phyloP scores from a whole-genome alignment of 1,139 yeast genomes.

The Hansenula sp. region DNA sequence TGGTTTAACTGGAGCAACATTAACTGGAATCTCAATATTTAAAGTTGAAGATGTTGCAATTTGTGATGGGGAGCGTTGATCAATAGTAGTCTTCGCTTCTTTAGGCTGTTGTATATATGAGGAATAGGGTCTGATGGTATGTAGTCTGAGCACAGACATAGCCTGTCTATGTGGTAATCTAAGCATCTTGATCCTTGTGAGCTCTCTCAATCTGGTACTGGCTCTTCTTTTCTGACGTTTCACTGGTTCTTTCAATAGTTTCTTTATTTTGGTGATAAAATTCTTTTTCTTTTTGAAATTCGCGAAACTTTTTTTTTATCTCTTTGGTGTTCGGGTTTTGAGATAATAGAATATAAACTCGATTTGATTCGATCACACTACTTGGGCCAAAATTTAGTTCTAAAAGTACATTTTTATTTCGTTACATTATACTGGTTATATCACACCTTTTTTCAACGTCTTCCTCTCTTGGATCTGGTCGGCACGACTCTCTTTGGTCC shows the following conservation, averaged over 20 bases:
- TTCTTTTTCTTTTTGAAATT: neutral
- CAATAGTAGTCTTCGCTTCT: slow-evolving; percentile 10
- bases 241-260: neutral
- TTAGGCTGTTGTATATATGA: slow-evolving; percentile 9
- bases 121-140: neutral
- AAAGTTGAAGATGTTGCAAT: slow-evolving; percentile 22
- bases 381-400: neutral
- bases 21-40: slow-evolving; percentile 17
- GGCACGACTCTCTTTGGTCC: slow-evolving; percentile 32
- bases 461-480: slow-evolving; percentile 7
- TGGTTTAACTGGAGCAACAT: slow-evolving; percentile 22
- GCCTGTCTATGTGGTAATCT: neutral
- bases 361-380: neutral
- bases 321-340: slow-evolving; percentile 6
- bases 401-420: neutral
- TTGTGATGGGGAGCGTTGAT: slow-evolving; percentile 18
- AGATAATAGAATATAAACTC: neutral
- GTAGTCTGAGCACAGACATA: neutral
- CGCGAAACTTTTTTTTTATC: too few species aligned
- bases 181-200: neutral
- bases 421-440: neutral
- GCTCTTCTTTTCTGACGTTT: too few species aligned
- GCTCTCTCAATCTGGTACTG: too few species aligned
- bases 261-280: neutral
- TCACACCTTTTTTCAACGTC: slow-evolving; percentile 3